Percentiles rank a stretch among this genome's conserved stretches.
Conservation (phyloP, 1,284 basidiomycete species). For the Athelia sp. region DNA sequence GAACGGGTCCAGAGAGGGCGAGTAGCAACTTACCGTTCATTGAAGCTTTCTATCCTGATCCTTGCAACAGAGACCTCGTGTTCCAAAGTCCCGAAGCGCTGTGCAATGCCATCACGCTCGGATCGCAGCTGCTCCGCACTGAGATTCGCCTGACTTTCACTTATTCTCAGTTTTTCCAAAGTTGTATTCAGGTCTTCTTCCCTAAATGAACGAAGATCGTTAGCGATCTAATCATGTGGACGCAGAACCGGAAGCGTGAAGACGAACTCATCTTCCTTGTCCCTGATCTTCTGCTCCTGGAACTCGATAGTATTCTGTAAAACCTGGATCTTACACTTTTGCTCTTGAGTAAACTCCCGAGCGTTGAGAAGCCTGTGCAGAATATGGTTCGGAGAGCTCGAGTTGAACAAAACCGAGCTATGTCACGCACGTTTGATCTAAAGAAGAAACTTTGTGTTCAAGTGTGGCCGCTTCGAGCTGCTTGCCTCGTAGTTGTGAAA, state of each 20-base stretch:
- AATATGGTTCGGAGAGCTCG: background rate
- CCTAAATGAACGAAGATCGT: background rate
- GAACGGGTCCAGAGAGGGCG: background rate
- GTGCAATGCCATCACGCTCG: background rate
- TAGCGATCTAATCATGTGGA: background rate
- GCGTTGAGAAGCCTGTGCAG: background rate
- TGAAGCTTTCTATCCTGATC: background rate
- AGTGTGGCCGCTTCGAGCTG: background rate
- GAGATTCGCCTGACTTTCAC: background rate
- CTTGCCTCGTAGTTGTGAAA: background rate
- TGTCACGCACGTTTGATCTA: background rate
- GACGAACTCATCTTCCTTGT: background rate
- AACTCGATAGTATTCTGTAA: background rate
- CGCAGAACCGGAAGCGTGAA: background rate
- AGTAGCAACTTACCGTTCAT: background rate
- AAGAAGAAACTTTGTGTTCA: background rate
- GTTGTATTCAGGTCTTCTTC: background rate
- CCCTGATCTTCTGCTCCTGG: background rate
- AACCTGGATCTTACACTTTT: background rate
- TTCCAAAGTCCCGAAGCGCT: background rate
- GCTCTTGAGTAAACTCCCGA: background rate
- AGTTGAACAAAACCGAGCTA: background rate
- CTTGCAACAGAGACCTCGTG: background rate
- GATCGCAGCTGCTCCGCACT: background rate
- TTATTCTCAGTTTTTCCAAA: background rate